Base-by-base conservation (phyloP, 345 rosid species). In the Sapria himalayana region DNA sequence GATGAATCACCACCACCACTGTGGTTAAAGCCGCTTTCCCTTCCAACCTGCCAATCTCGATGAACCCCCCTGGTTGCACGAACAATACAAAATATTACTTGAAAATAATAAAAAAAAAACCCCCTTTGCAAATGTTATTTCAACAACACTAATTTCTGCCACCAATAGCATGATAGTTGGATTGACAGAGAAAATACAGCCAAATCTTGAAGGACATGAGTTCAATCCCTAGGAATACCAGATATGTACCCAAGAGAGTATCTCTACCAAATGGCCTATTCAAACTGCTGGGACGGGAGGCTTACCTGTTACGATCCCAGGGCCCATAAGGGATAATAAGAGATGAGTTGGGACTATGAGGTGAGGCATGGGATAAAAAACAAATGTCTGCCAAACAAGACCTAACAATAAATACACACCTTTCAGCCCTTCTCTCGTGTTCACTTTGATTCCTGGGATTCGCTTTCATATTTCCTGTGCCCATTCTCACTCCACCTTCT, bases 401-500 rank as follows among this genome's bases (percentile, higher is more conserved):
- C n/a, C n/a, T n/a, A n/a, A n/a, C n/a, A n/a, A n/a, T n/a, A n/a
- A n/a, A n/a, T n/a, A n/a, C n/a, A n/a, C 65, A 91, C 99, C 95
- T 73, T 59, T 77, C 82, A 33, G 56, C 70, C 33, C 75, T 69
- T 39, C 76, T 79, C 58, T 79, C 93, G 35, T 59, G 74, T 51
- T 82, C 95, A 38, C 85, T 79, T 51, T 72, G 77, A 62, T 92
- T 66, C 65, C 84, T 61, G 63, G 84, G 49, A 58, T 73, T 85
- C 57, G 92, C 81, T 70, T 91, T 78, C 41, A 84, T 67, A 22
- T 94, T 93, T 64, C 77, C 86, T 25, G 49, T 54, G 65, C 74
- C 72, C 86, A 73, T 74, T 19, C 86, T 84, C 74, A 71, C 78
- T 19, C 86, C 86, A 43, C 74, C 67, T n/a, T 67, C 74, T 4